These are phyloP conservation scores for Wickerhamiella shivajii DNA, from an alignment of 805 yeast species.

Conservation along the genomic window DNA sequence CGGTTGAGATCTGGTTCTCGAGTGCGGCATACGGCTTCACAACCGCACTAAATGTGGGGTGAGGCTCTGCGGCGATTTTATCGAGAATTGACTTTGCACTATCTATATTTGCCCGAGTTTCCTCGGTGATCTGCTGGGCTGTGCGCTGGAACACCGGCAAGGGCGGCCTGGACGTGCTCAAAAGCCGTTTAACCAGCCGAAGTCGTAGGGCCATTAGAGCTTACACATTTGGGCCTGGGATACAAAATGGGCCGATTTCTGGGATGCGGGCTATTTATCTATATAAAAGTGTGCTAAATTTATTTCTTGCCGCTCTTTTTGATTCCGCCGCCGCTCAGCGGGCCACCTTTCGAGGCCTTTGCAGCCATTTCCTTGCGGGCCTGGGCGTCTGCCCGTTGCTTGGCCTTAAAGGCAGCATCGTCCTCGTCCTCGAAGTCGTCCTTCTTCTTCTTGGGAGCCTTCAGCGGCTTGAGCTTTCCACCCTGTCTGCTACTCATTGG, in stretches of 20 bases:
- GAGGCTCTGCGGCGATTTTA: slow-evolving; percentile 5
- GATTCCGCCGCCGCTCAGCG: slow-evolving; percentile 86
- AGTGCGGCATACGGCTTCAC: slow-evolving; percentile 15
- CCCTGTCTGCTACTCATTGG: slow-evolving; percentile 93
- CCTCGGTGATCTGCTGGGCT: slow-evolving; percentile 2
- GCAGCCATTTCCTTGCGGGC: slow-evolving; percentile 84
- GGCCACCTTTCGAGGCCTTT: slow-evolving; percentile 80
- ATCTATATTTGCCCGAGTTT: neutral
- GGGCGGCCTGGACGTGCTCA: neutral
- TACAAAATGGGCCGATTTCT: too few species aligned
- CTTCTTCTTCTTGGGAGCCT: slow-evolving; percentile 74
- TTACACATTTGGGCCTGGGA: too few species aligned
- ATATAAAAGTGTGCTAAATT: neutral
- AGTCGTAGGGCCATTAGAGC: neutral
- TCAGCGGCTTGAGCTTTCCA: slow-evolving; percentile 83
- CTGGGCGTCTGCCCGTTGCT: slow-evolving; percentile 88
- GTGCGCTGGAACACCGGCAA: slow-evolving; percentile 1
- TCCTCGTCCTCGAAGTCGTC: slow-evolving; percentile 61
- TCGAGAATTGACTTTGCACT: neutral
- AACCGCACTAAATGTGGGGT: slow-evolving; percentile 1
- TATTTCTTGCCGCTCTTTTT: slow-evolving; percentile 44
- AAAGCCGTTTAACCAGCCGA: neutral
- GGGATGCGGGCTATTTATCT: too few species aligned
- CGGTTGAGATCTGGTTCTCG: slow-evolving; percentile 35
- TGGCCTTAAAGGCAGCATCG: slow-evolving; percentile 78